phyloP scores from a whole-genome alignment of 306 rosid species.

The Vicia sativa region DNA sequence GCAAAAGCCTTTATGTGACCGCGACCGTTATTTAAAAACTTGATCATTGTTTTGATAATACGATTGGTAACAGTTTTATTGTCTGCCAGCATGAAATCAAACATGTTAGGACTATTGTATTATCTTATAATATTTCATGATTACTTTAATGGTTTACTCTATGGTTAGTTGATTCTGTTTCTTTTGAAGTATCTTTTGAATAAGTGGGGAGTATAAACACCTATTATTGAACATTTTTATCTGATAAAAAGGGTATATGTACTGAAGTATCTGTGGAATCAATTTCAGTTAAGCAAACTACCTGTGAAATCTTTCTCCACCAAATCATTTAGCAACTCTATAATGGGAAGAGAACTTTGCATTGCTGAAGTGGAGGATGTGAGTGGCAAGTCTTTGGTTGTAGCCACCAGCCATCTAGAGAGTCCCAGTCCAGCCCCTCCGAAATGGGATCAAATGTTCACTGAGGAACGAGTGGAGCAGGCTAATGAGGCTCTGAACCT shows the following conservation, averaged over 20 bases:
- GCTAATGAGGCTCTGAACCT: slow-evolving; percentile 68
- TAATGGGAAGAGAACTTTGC: slow-evolving; percentile 91
- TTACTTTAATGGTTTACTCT: not conserved
- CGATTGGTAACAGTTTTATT: slow-evolving; percentile 1
- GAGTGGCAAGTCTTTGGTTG: slow-evolving; percentile 51
- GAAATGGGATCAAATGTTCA: slow-evolving; percentile 89
- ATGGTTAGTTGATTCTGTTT: not conserved
- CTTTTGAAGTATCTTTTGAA: slow-evolving; percentile 7
- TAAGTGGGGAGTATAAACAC: not conserved
- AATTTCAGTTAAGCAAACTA: slow-evolving; percentile 76
- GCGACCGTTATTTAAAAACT: too few relatives aligned
- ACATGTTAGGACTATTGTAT: not conserved
- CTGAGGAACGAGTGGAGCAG: slow-evolving; percentile 87
- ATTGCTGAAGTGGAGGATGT: slow-evolving; percentile 70
- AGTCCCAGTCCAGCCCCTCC: slow-evolving; percentile 93
- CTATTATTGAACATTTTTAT: not conserved
- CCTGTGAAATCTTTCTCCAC: slow-evolving; percentile 69
- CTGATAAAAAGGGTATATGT: slow-evolving; percentile 1
- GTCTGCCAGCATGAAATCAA: slow-evolving; percentile 9
- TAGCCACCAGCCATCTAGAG: slow-evolving; percentile 96
- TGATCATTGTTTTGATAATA: not conserved
- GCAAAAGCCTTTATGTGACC: too few relatives aligned
- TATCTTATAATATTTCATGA: not conserved
- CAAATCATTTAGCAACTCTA: slow-evolving; percentile 64
- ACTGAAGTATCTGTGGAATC: slow-evolving; percentile 12